Percentiles rank a stretch among this genome's conserved stretches.
Conservation (phyloP, 768 basidiomycete genomes). For the Leccinum sublutescens region DNA sequence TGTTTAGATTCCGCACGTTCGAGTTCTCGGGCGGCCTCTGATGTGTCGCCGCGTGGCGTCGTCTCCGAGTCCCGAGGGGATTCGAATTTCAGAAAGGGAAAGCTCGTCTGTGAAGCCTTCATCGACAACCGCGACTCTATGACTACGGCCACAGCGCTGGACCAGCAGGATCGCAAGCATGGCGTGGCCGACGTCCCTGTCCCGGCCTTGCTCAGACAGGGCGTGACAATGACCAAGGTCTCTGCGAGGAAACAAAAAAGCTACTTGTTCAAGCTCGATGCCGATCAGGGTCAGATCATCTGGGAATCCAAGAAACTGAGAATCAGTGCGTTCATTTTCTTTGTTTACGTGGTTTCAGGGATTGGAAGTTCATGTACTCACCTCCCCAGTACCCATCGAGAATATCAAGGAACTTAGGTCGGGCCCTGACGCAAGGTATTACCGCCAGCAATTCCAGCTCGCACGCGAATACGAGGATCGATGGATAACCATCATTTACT, state of each 20-base stretch:
- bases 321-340: constrained; percentile 46
- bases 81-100: too few species aligned
- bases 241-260: constrained; percentile 74
- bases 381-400: constrained; percentile 71
- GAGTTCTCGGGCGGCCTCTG: background rate
- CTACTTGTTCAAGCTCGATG: constrained; percentile 67
- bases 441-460: constrained; percentile 68
- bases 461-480: constrained; percentile 59
- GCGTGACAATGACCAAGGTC: constrained; percentile 80
- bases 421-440: constrained; percentile 66
- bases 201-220: constrained; percentile 56
- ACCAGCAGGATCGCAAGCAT: constrained; percentile 5
- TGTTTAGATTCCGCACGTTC: background rate
- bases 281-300: constrained; percentile 77
- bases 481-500: constrained; percentile 87
- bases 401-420: constrained; percentile 84
- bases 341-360: background rate
- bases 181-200: constrained; percentile 45
- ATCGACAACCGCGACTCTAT: background rate
- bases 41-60: background rate
- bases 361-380: too few species aligned
- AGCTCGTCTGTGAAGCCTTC: too few species aligned
- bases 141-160: constrained; percentile 4
- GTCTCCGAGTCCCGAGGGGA: too few species aligned
- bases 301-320: constrained; percentile 74